Evolutionary conservation across 768 basidiomycete species (phyloP).

Genomic region (Suillus paluster): DNA sequence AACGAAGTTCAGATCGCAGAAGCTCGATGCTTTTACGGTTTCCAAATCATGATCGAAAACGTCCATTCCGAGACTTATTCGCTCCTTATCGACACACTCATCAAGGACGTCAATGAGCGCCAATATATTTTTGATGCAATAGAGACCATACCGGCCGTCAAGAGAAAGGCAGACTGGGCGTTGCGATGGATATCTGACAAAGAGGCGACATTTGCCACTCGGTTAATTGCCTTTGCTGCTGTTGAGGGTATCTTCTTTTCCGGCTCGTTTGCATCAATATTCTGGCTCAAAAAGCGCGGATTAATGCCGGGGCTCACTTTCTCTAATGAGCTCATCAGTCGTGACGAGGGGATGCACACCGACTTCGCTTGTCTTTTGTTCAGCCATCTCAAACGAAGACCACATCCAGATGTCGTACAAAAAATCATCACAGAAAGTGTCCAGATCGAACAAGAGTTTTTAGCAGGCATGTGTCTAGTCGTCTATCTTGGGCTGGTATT

Average conservation of each 20-base stretch:
- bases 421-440: slow-evolving; percentile 84
- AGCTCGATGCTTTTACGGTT: slow-evolving; percentile 95
- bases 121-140: slow-evolving; percentile 90
- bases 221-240: slow-evolving; percentile 91
- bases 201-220: slow-evolving; percentile 81
- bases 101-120: slow-evolving; percentile 78
- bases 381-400: slow-evolving; percentile 76
- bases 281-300: slow-evolving; percentile 97
- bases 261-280: slow-evolving; percentile 90
- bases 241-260: slow-evolving; percentile 98
- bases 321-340: slow-evolving; percentile 94
- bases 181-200: slow-evolving; percentile 89
- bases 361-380: slow-evolving; percentile 95
- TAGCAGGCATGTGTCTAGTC: slow-evolving; percentile 56
- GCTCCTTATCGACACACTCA: slow-evolving; percentile 92
- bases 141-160: slow-evolving; percentile 92
- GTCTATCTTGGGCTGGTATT: neutral
- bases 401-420: slow-evolving; percentile 77
- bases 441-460: slow-evolving; percentile 83
- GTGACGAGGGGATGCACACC: slow-evolving; percentile 96
- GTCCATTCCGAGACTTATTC: slow-evolving; percentile 98
- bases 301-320: slow-evolving; percentile 97
- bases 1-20: slow-evolving; percentile 92
- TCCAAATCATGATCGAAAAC: slow-evolving; percentile 99
- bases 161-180: slow-evolving; percentile 95